A percentile compares a stretch with the other conserved stretches of the same genome.
Conservation (phyloP, 2,329 filamentous ascomycete genomes). For the Pleoardoris graminearum region DNA sequence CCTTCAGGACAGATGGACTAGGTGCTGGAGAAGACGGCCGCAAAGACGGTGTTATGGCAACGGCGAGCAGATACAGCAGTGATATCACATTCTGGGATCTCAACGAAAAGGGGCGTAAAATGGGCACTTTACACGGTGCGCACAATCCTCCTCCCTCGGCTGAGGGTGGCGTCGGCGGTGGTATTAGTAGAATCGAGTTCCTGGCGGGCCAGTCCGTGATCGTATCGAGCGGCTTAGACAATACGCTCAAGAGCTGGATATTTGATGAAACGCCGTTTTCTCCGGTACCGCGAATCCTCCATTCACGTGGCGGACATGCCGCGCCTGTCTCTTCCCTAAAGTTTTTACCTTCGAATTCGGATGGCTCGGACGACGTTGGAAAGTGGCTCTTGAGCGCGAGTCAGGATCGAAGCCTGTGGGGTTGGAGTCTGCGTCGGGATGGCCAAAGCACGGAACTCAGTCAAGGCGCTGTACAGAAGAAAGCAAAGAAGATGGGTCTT, state of each 20-base stretch:
- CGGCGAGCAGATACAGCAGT: slow-evolving; percentile 74
- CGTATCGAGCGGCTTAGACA: slow-evolving; percentile 87
- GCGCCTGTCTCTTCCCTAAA: slow-evolving; percentile 79
- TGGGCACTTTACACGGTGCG: slow-evolving; percentile 82
- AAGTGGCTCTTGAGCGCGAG: slow-evolving; percentile 95
- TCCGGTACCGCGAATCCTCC: slow-evolving; percentile 79
- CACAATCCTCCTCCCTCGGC: slow-evolving; percentile 73
- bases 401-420: slow-evolving; percentile 90
- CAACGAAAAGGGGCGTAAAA: slow-evolving; percentile 82
- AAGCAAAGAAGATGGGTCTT: slow-evolving; percentile 84
- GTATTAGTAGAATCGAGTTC: slow-evolving; percentile 87
- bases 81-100: slow-evolving; percentile 97
- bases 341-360: slow-evolving; percentile 86
- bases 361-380: slow-evolving; percentile 82
- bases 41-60: slow-evolving; percentile 89
- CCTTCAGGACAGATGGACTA: slow-evolving; percentile 85
- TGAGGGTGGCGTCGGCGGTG: slow-evolving; percentile 64
- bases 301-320: slow-evolving; percentile 85
- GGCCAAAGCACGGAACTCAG: slow-evolving; percentile 92
- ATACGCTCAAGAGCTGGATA: slow-evolving; percentile 94
- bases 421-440: slow-evolving; percentile 91
- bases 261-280: slow-evolving; percentile 93
- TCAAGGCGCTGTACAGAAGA: slow-evolving; percentile 84
- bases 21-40: slow-evolving; percentile 87
- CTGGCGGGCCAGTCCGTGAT: slow-evolving; percentile 86